phyloP scores from a whole-genome alignment of 202 grass and related monocot genomes.

The Saccharum hybrid region DNA sequence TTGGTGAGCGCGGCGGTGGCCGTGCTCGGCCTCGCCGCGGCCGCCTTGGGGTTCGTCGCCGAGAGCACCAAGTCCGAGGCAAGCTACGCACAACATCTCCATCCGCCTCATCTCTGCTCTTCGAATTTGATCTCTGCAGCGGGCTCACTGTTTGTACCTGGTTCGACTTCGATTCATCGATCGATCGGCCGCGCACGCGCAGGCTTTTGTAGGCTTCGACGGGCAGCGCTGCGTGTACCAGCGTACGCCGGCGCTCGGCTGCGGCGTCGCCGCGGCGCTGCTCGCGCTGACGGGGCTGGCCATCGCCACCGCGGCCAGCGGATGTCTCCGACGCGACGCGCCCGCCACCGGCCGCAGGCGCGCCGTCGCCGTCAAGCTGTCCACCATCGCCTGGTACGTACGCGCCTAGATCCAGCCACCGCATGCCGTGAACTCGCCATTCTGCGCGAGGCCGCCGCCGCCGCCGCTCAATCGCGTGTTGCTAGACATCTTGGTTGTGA shows the following conservation, averaged over 20 bases:
- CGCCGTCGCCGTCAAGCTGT: not conserved
- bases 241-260: conserved; percentile 36
- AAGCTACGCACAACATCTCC: not conserved
- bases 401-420: not conserved
- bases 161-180: too few species aligned
- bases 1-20: too few species aligned
- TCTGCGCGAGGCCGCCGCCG: not conserved
- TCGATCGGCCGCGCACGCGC: not conserved
- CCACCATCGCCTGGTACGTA: conserved; percentile 14
- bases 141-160: not conserved
- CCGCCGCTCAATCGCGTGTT: not conserved
- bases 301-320: conserved; percentile 16
- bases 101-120: not conserved
- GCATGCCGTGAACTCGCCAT: not conserved
- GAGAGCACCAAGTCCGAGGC: too few species aligned
- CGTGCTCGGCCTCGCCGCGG: too few species aligned
- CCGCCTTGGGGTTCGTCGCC: too few species aligned
- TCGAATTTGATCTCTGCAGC: not conserved
- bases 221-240: conserved; percentile 35
- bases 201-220: conserved; percentile 20
- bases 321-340: conserved; percentile 24
- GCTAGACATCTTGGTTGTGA: not conserved
- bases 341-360: not conserved
- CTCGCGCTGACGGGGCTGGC: conserved; percentile 12
- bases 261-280: conserved; percentile 28